Evolutionary conservation across 2,329 filamentous ascomycete genomes (phyloP), one percentile per base, ranked within the genome.

Genomic region (Hymenoscyphus fraxineus): DNA sequence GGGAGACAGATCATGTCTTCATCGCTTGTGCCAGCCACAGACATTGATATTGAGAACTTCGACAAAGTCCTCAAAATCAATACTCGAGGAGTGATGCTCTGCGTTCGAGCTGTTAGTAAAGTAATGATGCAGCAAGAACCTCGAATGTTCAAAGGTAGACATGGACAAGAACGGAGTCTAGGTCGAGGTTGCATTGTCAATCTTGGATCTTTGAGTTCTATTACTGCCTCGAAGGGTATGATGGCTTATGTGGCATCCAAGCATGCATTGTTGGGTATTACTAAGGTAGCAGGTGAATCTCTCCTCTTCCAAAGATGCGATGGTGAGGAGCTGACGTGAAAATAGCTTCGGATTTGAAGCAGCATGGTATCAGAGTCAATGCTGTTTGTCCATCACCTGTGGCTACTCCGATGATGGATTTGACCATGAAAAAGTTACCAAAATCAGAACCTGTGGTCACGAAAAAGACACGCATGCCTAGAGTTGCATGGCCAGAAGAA

Each of bases 161-260:
- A 44, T 19, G 63, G 66, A 3, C 38, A 22, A 15, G 58, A 62
- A 15, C 62, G 63, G 3, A 62, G 5, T 6, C 35, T 66, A 1
- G 64, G 61, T 2, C 69, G 68, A n/a, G 86, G 85, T 3, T 80
- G 86, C 51, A 83, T 88, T 67, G 80, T 88, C 60, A 88, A 85
- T 68, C 75, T 88, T 63, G 84, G 81, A 55, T 83, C 80, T 27
- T 27, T 27, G 27, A 27, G 27, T 3, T 27, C 27, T 27, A 27
- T 27, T 27, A 27, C 27, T 27, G 60, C 66, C 58, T 0, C 60
- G 27, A 27, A 27, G 27, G 27, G 58, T 2, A 62, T 59, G 47
- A 63, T 67, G 39, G 60, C 60, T 4, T 74, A 75, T 39, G 62
- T 60, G 0, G 69, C 72, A 1, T 73, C 73, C 4, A 75, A 75